Percentiles rank a stretch among this genome's conserved stretches.
These are phyloP conservation scores for Erythrobasidium hasegawianum DNA, from an alignment of 1,284 basidiomycete species.

Conservation along the genomic window DNA sequence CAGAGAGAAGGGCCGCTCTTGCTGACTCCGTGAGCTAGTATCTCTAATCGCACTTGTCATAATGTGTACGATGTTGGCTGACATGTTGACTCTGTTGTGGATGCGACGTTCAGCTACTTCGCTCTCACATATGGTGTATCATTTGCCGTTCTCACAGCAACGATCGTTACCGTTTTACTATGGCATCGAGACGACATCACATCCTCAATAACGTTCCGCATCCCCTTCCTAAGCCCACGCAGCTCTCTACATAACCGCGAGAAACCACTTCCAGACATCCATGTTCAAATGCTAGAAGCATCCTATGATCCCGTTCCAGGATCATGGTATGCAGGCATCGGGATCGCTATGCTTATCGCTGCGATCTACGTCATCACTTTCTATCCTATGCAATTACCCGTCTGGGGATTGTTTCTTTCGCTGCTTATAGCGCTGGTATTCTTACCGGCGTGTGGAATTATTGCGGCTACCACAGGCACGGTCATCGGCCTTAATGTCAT, in stretches of 20 bases:
- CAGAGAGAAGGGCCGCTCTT: constrained; percentile 42
- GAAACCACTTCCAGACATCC: constrained; percentile 35
- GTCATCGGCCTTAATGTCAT: constrained; percentile 48
- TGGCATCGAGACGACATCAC: constrained; percentile 51
- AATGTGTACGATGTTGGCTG: too few species aligned
- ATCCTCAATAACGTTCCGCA: constrained; percentile 45
- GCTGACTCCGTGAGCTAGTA: constrained; percentile 31
- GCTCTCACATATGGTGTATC: constrained; percentile 50
- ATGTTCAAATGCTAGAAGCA: constrained; percentile 46
- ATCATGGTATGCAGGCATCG: constrained; percentile 48
- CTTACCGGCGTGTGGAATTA: constrained; percentile 45
- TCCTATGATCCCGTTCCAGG: constrained; percentile 48
- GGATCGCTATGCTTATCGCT: constrained; percentile 44
- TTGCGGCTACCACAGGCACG: constrained; percentile 34
- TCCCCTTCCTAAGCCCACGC: too few species aligned
- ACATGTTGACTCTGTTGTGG: too few species aligned
- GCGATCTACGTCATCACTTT: constrained; percentile 47
- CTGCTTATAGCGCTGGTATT: constrained; percentile 49
- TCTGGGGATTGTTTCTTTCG: constrained; percentile 50
- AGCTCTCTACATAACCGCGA: constrained; percentile 1
- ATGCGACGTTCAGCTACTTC: constrained; percentile 46
- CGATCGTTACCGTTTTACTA: constrained; percentile 49
- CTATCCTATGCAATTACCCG: constrained; percentile 51
- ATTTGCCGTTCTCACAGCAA: constrained; percentile 51
- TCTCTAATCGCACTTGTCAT: too few species aligned